Base-by-base conservation (phyloP, 768 basidiomycete species). In the Antrodiella citrinella region DNA sequence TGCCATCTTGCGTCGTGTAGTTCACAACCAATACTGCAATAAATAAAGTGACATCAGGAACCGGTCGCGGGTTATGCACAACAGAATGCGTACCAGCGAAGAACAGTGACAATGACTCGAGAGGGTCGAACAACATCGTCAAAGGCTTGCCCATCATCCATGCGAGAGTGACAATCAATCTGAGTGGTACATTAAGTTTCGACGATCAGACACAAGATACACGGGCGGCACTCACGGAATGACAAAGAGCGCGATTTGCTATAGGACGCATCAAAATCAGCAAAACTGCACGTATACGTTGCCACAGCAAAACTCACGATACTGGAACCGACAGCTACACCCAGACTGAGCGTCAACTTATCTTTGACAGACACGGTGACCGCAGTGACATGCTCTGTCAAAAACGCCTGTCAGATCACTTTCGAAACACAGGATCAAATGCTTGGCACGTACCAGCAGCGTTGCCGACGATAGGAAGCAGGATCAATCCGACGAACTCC, bases 401-500 rank as follows among this genome's bases (percentile, higher is more conserved):
- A 46, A 18, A 24, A 20, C 43, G 43, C 18, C 25, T 43, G 26
- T 25, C 30, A 35, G 1, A 23, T 21, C 46, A 40, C 2, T 18
- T 22, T 21, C 10, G 13, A 5, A 47, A 18, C 3, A 3, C 3
- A 40, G 25, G 20, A 30, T 12, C 11, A 23, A 48, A 21, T 47
- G 11, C 21, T n/a, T n/a, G 13, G 18, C n/a, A 51, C 67, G 40
- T 43, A 85, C 87, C 87, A 61, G 89, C 85, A 26, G 91, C 72
- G 12, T 84, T 85, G 26, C 81, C 85, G 38, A 94, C 85, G 15
- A 84, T 82, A 2, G 94, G 94, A 9, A 97, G 75, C 12, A 98
- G 63, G 57, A 98, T 91, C 26, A 97, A 69, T 13, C 84, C 92
- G 51, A 94, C 75, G 83, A 91, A 98, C 63, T 92, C 86, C 55